Evolutionary conservation across 768 basidiomycete genomes (phyloP).

Genomic region (Pleurotus djamor): DNA sequence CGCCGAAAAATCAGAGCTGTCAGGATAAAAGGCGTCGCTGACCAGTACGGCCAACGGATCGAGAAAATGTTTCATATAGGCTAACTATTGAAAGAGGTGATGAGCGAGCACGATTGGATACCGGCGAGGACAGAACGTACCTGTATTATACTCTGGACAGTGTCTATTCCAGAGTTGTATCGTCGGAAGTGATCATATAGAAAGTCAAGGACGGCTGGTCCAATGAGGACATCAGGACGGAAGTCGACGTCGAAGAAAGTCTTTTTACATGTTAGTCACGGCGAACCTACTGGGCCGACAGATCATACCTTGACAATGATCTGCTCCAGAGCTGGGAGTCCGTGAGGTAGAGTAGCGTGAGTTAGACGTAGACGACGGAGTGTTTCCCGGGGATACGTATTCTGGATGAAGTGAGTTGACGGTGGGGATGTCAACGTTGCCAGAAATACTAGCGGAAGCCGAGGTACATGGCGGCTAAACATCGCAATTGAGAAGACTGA

Average conservation of each 20-base stretch:
- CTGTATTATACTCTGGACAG: slow-evolving; percentile 58
- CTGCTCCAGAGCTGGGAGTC: slow-evolving; percentile 45
- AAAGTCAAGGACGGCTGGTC: slow-evolving; percentile 53
- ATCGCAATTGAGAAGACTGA: background rate
- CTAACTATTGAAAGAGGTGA: slow-evolving; percentile 39
- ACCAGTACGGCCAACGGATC: slow-evolving; percentile 53
- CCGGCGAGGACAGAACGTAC: slow-evolving; percentile 27
- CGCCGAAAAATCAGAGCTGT: background rate
- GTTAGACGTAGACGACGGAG: slow-evolving; percentile 56
- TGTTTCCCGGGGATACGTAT: slow-evolving; percentile 56
- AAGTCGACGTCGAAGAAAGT: slow-evolving; percentile 66
- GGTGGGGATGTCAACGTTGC: slow-evolving; percentile 58
- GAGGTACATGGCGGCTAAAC: slow-evolving; percentile 47
- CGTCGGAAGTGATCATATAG: slow-evolving; percentile 56
- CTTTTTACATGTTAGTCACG: slow-evolving; percentile 26
- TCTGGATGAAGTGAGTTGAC: slow-evolving; percentile 55
- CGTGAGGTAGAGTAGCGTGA: slow-evolving; percentile 47
- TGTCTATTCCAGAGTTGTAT: slow-evolving; percentile 56
- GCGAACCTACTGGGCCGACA: background rate
- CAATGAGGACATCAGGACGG: slow-evolving; percentile 59
- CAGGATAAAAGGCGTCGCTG: slow-evolving; percentile 21
- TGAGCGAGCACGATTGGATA: background rate
- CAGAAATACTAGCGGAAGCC: slow-evolving; percentile 64
- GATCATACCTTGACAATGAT: slow-evolving; percentile 50
- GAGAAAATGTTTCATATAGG: slow-evolving; percentile 69